These are phyloP conservation scores for Malus hybrid DNA, from an alignment of 331 rosid genomes.

Conservation along the genomic window DNA sequence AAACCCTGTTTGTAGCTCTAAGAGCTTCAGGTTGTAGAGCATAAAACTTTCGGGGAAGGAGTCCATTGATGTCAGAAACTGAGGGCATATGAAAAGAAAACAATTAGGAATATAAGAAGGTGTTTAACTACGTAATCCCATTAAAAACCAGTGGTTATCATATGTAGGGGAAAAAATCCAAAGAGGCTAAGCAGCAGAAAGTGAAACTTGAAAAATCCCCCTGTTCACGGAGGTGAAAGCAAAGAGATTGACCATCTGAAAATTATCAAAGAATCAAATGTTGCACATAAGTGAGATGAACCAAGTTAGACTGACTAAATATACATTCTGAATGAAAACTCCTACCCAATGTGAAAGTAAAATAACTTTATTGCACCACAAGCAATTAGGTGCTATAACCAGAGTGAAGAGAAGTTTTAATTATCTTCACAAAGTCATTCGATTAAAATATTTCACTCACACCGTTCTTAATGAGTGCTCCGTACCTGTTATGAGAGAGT, in stretches of 20 bases:
- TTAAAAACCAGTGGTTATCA: not conserved
- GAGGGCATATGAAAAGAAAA: not conserved
- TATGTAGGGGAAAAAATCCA: not conserved
- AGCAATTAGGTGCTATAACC: no score
- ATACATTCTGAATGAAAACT: no score
- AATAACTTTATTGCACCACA: no score
- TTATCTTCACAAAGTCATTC: no score
- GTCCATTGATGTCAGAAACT: conserved; percentile 3
- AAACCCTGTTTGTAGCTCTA: not conserved
- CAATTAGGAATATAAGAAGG: not conserved
- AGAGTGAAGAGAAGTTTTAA: no score
- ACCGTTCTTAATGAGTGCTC: not conserved
- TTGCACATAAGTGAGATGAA: not conserved
- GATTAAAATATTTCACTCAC: not conserved
- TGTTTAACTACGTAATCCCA: not conserved
- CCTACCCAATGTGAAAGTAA: no score
- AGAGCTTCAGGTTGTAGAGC: not conserved
- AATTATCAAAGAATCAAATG: not conserved
- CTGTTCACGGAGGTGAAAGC: not conserved
- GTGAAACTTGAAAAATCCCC: not conserved
- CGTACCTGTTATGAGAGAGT: not conserved
- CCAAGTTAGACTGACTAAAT: not conserved
- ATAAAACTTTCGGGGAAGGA: not conserved
- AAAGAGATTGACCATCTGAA: not conserved
- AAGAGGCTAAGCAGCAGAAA: not conserved